Percentiles rank a stretch among this genome's conserved stretches.
Conservation (phyloP, 768 basidiomycete species). For the Aureoboletus auriporus region DNA sequence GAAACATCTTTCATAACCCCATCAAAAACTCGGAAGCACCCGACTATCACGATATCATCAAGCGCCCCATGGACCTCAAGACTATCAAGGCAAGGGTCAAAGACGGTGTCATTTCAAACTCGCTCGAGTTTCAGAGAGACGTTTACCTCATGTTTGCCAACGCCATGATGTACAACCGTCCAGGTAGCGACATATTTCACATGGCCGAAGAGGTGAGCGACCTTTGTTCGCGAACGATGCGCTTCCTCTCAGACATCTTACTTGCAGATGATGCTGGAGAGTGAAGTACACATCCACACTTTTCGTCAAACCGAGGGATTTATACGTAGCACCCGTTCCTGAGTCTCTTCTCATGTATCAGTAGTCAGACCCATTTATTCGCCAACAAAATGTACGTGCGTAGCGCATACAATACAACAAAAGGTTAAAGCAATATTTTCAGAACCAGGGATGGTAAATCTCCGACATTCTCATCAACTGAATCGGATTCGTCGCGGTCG, state of each 20-base stretch:
- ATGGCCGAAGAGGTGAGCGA: constrained; percentile 88
- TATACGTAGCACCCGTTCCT: constrained; percentile 40
- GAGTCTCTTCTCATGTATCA: constrained; percentile 1
- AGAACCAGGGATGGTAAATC: constrained; percentile 85
- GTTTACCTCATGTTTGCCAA: constrained; percentile 94
- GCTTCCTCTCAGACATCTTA: neutral
- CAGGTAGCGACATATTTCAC: constrained; percentile 76
- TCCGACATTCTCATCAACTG: constrained; percentile 86
- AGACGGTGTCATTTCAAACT: constrained; percentile 76
- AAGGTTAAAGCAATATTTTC: constrained; percentile 1
- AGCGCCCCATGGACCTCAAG: constrained; percentile 93
- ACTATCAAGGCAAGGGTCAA: constrained; percentile 85
- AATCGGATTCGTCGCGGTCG: constrained; percentile 80
- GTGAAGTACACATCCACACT: constrained; percentile 59
- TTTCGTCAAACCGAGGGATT: constrained; percentile 78
- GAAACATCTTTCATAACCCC: constrained; percentile 87
- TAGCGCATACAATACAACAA: constrained; percentile 2
- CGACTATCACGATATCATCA: constrained; percentile 89
- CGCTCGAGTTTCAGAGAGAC: constrained; percentile 86
- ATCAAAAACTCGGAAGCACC: constrained; percentile 87
- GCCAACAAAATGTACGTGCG: constrained; percentile 1
- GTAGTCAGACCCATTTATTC: neutral
- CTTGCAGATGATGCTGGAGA: constrained; percentile 70
- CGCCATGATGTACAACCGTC: constrained; percentile 94
- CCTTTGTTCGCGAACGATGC: constrained; percentile 21